A percentile compares a stretch with the other conserved stretches of the same genome.
Evolutionary conservation across 2,329 filamentous ascomycete genomes (phyloP).

Genomic region (Colletotrichum sp.): DNA sequence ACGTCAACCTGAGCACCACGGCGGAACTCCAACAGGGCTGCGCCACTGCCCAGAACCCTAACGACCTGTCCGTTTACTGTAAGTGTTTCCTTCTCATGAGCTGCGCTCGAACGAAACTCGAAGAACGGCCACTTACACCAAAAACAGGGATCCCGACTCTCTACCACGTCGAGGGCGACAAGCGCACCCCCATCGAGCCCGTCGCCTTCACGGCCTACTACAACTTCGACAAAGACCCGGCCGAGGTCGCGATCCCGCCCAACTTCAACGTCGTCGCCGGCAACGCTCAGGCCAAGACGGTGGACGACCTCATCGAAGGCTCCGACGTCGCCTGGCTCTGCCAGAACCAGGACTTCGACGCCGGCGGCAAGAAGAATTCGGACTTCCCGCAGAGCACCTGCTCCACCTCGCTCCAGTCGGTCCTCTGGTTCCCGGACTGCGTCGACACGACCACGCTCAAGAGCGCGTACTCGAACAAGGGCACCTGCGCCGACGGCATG

Average conservation of each 20-base stretch:
- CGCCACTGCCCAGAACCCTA: conserved; percentile 46
- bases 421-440: conserved; percentile 27
- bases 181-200: conserved; percentile 40
- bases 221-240: conserved; percentile 38
- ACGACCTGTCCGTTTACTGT: conserved; percentile 49
- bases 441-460: conserved; percentile 23
- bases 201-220: conserved; percentile 52
- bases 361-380: conserved; percentile 3
- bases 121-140: neutral
- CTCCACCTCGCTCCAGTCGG: conserved; percentile 28
- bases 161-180: conserved; percentile 41
- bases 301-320: conserved; percentile 13
- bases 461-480: conserved; percentile 20
- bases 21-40: conserved; percentile 41
- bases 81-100: neutral
- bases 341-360: conserved; percentile 8
- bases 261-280: conserved; percentile 48
- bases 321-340: conserved; percentile 20
- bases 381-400: conserved; percentile 25
- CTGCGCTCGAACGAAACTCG: too few relatives aligned
- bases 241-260: conserved; percentile 49
- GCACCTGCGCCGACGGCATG: conserved; percentile 42
- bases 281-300: conserved; percentile 39
- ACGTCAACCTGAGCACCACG: conserved; percentile 30
- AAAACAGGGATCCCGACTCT: conserved; percentile 42